A percentile compares a stretch with the other conserved stretches of the same genome.
phyloP scores from a whole-genome alignment of 192 early-diverging fungal species.

The Coemansia sp. region DNA sequence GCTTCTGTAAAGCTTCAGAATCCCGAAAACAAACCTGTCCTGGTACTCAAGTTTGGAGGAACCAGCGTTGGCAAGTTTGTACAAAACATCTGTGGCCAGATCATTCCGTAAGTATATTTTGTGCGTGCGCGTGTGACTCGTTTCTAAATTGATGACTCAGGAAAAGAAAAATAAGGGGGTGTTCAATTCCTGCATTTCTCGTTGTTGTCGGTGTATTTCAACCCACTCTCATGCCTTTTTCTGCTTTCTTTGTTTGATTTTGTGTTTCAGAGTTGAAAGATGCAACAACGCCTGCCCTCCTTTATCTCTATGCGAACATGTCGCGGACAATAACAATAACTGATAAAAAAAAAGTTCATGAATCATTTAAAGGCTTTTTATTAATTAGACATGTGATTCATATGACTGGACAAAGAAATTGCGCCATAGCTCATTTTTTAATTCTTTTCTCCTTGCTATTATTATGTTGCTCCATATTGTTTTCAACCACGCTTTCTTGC shows the following conservation, averaged over 20 bases:
- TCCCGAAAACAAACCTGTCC: slow-evolving; percentile 56
- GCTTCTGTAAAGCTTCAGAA: slow-evolving; percentile 19
- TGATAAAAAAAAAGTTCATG: background rate
- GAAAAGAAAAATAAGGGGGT: background rate
- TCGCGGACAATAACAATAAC: too few relatives aligned
- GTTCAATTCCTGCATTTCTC: background rate
- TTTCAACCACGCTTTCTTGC: too few relatives aligned
- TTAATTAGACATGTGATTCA: background rate
- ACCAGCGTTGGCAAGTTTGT: slow-evolving; percentile 90
- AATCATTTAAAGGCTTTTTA: background rate
- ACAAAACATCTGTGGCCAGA: slow-evolving; percentile 68
- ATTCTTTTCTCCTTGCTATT: background rate
- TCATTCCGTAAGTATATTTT: slow-evolving; percentile 74
- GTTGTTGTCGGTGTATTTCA: background rate
- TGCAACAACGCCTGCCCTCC: background rate
- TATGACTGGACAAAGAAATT: background rate
- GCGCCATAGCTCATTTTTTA: background rate
- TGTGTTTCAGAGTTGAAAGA: background rate
- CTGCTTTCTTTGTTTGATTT: background rate
- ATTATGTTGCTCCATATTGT: too few relatives aligned
- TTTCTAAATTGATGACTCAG: background rate
- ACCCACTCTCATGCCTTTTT: background rate
- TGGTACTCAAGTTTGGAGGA: slow-evolving; percentile 95
- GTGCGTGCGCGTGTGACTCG: background rate
- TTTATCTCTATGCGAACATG: too few relatives aligned